Evolutionary conservation across 495 filamentous ascomycete genomes (phyloP), one percentile per base, ranked within the genome.

Genomic region (Amphirosellinia nigrospora): DNA sequence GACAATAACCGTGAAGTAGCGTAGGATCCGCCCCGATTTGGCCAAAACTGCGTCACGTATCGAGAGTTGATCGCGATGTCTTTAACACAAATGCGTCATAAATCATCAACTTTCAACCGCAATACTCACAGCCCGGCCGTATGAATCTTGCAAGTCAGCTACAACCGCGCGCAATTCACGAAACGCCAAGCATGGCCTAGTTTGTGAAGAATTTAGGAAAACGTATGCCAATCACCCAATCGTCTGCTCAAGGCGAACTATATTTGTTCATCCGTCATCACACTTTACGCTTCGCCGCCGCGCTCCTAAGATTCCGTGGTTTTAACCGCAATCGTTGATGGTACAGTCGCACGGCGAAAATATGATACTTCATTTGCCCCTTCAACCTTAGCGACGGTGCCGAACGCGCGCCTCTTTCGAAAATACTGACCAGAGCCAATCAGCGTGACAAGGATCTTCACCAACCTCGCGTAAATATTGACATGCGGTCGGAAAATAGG

Each of bases 391-490:
- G 66, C 46, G 66, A 68, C 15, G 43, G 43, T 52, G 23, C 19
- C 15, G 45, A 62, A 52, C 46, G 66, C 66, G 66, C 58, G 66
- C 56, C 56, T 69, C 43, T 69, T 10, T 53, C 43, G 28, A 59
- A 53, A 32, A 21, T 13, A 34, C 43, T 53, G 36, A 21, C 26
- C 56, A 7, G n/a, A 62, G n/a, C 68, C 60, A 64, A 64, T 64
- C 58, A 64, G 19, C 53, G 21, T 58, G 68, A 58, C 68, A 56
- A 38, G 59, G 68, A 59, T 69, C 21, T 56, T 64, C 53, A 64
- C 67, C 67, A 69, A 69, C 67, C 59, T 69, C 67, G 32, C 46
- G 59, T 63, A 69, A 69, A 68, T 43, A 60, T 60, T 56, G 50
- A 58, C 46, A 41, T 70, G 52, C 59, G 67, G 58, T 53, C 53